Conservation (phyloP, 1,139 yeast genomes). For the Debaryomyces singareniensis region DNA sequence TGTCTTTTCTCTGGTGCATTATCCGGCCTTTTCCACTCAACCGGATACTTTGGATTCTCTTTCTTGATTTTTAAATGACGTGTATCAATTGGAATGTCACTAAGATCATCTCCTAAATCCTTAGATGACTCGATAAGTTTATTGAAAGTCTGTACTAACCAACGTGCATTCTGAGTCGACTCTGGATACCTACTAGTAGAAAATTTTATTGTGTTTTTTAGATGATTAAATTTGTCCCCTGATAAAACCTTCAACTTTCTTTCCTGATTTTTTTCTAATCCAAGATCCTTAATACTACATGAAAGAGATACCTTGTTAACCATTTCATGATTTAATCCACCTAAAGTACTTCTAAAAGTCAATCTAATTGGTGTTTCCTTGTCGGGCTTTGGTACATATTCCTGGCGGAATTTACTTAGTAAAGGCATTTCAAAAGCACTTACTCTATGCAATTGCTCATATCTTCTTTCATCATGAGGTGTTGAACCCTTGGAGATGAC, state of each 20-base stretch:
- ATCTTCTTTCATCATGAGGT: conserved; percentile 32
- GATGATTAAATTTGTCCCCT: conserved; percentile 68
- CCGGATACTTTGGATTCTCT: conserved; percentile 55
- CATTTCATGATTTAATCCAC: conserved; percentile 62
- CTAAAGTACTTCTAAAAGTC: conserved; percentile 67
- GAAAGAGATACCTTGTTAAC: conserved; percentile 63
- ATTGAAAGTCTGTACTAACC: conserved; percentile 57
- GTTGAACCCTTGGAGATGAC: conserved; percentile 33
- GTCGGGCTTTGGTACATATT: conserved; percentile 41
- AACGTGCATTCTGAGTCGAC: conserved; percentile 81
- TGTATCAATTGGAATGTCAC: conserved; percentile 76
- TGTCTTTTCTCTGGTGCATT: conserved; percentile 47
- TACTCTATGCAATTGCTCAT: conserved; percentile 56
- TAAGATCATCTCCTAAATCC: conserved; percentile 55
- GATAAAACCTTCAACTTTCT: conserved; percentile 79
- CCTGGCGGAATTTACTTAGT: conserved; percentile 66
- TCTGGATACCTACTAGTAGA: conserved; percentile 60
- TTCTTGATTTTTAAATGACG: conserved; percentile 56
- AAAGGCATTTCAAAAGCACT: conserved; percentile 92
- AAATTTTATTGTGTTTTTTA: conserved; percentile 53
- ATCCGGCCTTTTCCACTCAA: conserved; percentile 77
- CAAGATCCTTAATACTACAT: conserved; percentile 49
- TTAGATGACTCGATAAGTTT: conserved; percentile 61
- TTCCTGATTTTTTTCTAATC: conserved; percentile 43
- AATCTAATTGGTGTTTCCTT: conserved; percentile 54